phyloP scores from a whole-genome alignment of 208 protist genomes.

The Trypanosoma platydactyli region DNA sequence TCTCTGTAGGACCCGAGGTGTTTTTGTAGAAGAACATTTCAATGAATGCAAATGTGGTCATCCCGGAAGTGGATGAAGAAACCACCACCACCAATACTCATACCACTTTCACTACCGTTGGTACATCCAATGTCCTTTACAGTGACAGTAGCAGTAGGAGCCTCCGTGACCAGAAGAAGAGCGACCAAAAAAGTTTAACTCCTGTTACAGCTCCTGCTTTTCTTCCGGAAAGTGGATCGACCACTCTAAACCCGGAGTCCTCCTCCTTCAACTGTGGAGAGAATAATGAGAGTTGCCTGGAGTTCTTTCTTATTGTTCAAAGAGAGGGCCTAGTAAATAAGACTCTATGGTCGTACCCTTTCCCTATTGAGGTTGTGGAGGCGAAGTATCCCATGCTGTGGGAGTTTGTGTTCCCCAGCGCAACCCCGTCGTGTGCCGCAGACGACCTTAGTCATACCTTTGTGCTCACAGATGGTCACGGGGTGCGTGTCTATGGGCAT shows the following conservation, averaged over 20 bases:
- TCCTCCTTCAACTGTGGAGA: slow-evolving; percentile 5
- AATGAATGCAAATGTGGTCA: no score
- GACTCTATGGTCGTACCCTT: slow-evolving; percentile 56
- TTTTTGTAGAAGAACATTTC: no score
- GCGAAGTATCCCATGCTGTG: slow-evolving; percentile 54
- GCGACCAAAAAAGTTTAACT: no score
- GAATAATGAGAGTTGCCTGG: slow-evolving; percentile 12
- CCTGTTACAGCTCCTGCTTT: no score
- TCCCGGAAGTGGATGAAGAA: no score
- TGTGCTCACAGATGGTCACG: slow-evolving; percentile 72
- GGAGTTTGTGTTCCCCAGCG: slow-evolving; percentile 62
- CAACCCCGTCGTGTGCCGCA: slow-evolving; percentile 49
- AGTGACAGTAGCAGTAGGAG: no score
- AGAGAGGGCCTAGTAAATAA: neutral
- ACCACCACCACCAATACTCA: no score
- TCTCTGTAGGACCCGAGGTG: no score
- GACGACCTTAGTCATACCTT: slow-evolving; percentile 71
- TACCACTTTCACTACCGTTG: no score
- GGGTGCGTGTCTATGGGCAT: slow-evolving; percentile 77
- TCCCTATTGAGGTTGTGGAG: slow-evolving; percentile 29
- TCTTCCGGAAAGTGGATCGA: neutral
- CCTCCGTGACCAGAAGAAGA: no score
- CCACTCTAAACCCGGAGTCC: neutral
- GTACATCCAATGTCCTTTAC: no score
- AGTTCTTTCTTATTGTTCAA: slow-evolving; percentile 21